phyloP scores from a whole-genome alignment of 805 yeast species.

The Pichia pseudocactophila region DNA sequence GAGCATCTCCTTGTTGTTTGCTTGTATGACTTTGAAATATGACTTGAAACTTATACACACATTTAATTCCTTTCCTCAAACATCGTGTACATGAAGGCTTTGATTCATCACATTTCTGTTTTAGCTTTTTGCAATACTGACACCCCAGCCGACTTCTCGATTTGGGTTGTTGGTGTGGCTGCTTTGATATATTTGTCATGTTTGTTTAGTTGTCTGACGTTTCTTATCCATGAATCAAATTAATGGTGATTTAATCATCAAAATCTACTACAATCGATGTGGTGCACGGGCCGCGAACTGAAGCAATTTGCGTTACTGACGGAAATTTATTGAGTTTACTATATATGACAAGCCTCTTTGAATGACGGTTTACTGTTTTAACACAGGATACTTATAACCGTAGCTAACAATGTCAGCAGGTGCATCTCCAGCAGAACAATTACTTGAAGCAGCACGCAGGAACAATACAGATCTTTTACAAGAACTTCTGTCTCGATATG shows the following conservation, averaged over 20 bases:
- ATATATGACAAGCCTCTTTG: no score
- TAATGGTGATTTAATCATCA: no score
- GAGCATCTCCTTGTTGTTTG: no score
- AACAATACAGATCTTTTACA: constrained; percentile 72
- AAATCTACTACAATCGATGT: no score
- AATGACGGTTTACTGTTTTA: background rate
- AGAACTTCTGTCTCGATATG: constrained; percentile 34
- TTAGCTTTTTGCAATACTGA: constrained; percentile 15
- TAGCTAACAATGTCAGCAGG: background rate
- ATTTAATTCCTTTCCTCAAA: constrained; percentile 1
- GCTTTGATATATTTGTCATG: background rate
- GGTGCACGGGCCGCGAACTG: no score
- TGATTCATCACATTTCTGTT: constrained; percentile 18
- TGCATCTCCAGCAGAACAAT: constrained; percentile 69
- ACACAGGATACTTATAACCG: background rate
- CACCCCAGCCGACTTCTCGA: constrained; percentile 9
- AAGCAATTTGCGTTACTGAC: no score
- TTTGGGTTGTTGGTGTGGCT: no score
- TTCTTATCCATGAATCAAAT: background rate
- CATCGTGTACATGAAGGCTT: constrained; percentile 17
- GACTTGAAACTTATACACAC: constrained; percentile 8
- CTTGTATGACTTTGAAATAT: constrained; percentile 6
- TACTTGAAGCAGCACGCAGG: constrained; percentile 81
- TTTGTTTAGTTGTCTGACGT: background rate
- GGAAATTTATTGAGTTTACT: no score